These are phyloP conservation scores for Talaromyces pinophilus DNA, from an alignment of 2,329 filamentous ascomycete species.

Conservation along the genomic window DNA sequence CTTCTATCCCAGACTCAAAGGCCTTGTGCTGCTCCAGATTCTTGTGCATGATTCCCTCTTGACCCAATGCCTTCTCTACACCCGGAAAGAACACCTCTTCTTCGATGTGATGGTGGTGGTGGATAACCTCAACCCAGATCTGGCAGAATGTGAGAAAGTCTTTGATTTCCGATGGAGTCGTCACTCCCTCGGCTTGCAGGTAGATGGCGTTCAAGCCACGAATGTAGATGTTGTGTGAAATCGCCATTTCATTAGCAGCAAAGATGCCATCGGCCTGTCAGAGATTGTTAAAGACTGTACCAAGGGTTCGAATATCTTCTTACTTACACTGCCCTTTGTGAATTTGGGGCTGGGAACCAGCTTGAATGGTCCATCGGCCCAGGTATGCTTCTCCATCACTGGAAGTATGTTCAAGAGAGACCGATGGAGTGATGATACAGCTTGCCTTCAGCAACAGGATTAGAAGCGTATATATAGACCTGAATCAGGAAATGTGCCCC, in stretches of 20 bases:
- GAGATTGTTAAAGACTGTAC: neutral
- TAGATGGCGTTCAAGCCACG: slow-evolving; percentile 41
- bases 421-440: neutral
- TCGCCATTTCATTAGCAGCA: slow-evolving; percentile 30
- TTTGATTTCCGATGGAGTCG: slow-evolving; percentile 28
- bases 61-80: slow-evolving; percentile 32
- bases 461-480: neutral
- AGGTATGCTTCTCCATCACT: neutral
- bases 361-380: slow-evolving; percentile 2
- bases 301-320: neutral
- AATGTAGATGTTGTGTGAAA: slow-evolving; percentile 39
- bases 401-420: neutral
- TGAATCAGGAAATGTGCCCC: neutral
- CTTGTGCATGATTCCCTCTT: slow-evolving; percentile 33
- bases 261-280: slow-evolving; percentile 1
- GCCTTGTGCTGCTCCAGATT: slow-evolving; percentile 36
- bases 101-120: slow-evolving; percentile 38
- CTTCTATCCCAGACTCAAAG: neutral
- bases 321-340: slow-evolving; percentile 5
- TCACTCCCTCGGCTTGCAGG: slow-evolving; percentile 18
- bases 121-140: slow-evolving; percentile 25
- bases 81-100: slow-evolving; percentile 36
- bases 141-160: slow-evolving; percentile 16
- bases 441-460: neutral
- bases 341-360: slow-evolving; percentile 2